These are phyloP conservation scores for Xylariaceae sp. DNA, from an alignment of 2,329 filamentous ascomycete species.

Conservation along the genomic window DNA sequence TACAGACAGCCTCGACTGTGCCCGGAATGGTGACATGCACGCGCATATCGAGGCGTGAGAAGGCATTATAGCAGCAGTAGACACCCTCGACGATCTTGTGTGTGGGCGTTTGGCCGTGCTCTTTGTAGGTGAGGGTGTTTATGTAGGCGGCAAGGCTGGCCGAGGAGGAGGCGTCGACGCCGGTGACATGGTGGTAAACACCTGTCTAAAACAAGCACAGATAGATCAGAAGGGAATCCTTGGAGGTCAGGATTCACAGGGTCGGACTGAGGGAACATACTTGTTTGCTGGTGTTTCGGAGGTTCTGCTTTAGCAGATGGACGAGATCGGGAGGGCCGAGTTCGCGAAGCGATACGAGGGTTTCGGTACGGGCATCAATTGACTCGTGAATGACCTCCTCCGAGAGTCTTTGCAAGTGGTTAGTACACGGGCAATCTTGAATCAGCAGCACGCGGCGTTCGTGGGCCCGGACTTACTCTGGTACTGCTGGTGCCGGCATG, in stretches of 20 bases:
- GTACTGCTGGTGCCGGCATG: constrained; percentile 34
- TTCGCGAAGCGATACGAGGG: constrained; percentile 78
- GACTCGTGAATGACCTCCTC: constrained; percentile 90
- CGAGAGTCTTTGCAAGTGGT: constrained; percentile 60
- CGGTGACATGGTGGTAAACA: constrained; percentile 96
- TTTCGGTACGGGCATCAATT: constrained; percentile 87
- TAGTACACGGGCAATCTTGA: constrained; percentile 4
- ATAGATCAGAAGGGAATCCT: constrained; percentile 11
- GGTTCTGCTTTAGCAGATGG: constrained; percentile 76
- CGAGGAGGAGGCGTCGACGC: constrained; percentile 93
- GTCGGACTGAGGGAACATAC: constrained; percentile 29
- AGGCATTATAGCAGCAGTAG: constrained; percentile 99
- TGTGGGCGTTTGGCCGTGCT: constrained; percentile 66
- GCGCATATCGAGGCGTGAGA: constrained; percentile 95
- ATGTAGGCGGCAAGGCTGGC: constrained; percentile 97
- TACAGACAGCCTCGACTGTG: constrained; percentile 93
- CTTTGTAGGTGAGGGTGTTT: constrained; percentile 90
- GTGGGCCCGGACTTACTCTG: constrained; percentile 27
- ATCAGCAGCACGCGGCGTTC: background rate
- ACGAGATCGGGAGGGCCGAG: constrained; percentile 93
- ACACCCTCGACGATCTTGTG: constrained; percentile 90
- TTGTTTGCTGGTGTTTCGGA: constrained; percentile 51
- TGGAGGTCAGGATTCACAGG: background rate
- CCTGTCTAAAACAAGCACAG: constrained; percentile 57
- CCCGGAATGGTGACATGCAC: constrained; percentile 97